These are phyloP conservation scores for Ceratocystis destructans DNA, from an alignment of 2,329 filamentous ascomycete species.

Conservation along the genomic window DNA sequence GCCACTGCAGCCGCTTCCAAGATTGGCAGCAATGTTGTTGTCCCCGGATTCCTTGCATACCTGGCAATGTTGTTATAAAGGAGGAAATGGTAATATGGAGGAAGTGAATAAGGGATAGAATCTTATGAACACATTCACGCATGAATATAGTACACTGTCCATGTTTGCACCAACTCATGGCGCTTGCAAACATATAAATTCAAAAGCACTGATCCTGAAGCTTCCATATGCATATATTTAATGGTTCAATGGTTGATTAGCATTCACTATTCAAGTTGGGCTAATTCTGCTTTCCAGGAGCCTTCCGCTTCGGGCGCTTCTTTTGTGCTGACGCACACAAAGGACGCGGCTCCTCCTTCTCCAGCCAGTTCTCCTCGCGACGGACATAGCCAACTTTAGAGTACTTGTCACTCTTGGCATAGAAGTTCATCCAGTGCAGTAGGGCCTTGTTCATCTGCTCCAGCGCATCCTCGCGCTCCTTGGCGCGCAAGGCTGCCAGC, in stretches of 20 bases:
- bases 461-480: slow-evolving; percentile 52
- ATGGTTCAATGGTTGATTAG: too few relatives aligned
- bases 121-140: neutral
- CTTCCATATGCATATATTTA: too few relatives aligned
- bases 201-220: too few relatives aligned
- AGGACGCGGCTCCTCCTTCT: slow-evolving; percentile 39
- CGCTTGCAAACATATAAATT: neutral
- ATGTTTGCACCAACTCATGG: neutral
- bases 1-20: slow-evolving; percentile 16
- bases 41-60: slow-evolving; percentile 14
- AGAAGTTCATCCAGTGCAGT: slow-evolving; percentile 73
- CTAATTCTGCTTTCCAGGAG: neutral
- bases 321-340: slow-evolving; percentile 7
- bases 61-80: slow-evolving; percentile 14
- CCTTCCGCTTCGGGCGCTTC: slow-evolving; percentile 4
- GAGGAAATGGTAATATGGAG: neutral
- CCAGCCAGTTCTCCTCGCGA: slow-evolving; percentile 44
- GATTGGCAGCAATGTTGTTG: slow-evolving; percentile 1
- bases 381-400: slow-evolving; percentile 62
- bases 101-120: neutral
- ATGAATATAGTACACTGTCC: neutral
- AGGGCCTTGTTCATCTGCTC: slow-evolving; percentile 53
- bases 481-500: slow-evolving; percentile 39
- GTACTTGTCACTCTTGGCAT: slow-evolving; percentile 67
- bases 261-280: neutral